Evolutionary conservation across 2,329 filamentous ascomycete genomes (phyloP).

Genomic region (Emmonsiellopsis sp.): DNA sequence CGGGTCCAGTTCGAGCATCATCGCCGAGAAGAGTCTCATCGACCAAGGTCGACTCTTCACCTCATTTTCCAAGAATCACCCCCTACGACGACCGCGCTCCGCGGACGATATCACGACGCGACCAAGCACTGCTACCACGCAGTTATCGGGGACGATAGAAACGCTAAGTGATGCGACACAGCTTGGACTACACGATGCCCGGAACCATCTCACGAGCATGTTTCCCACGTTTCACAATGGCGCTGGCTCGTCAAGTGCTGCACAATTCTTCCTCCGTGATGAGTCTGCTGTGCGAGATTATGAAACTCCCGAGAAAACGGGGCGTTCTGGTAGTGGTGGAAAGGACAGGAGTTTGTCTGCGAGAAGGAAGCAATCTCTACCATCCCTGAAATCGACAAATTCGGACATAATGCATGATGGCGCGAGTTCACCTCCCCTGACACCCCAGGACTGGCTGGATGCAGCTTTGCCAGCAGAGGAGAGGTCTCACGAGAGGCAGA

Average conservation of each 20-base stretch:
- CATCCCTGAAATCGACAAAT: constrained; percentile 11
- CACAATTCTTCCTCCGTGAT: background rate
- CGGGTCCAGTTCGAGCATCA: constrained; percentile 27
- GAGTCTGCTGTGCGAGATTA: background rate
- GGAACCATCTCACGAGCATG: constrained; percentile 20
- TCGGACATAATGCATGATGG: constrained; percentile 8
- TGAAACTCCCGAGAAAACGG: background rate
- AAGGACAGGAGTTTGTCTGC: constrained; percentile 15
- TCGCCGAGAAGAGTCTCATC: constrained; percentile 18
- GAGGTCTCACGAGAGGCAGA: background rate
- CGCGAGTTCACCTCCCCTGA: constrained; percentile 23
- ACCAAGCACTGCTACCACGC: constrained; percentile 23
- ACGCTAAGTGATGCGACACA: constrained; percentile 22
- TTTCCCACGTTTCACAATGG: constrained; percentile 18
- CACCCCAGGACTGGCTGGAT: constrained; percentile 33
- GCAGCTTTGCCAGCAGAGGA: constrained; percentile 22
- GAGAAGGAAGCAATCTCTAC: constrained; percentile 16
- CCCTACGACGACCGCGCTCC: constrained; percentile 23
- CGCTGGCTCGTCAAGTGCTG: constrained; percentile 12
- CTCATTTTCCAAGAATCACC: constrained; percentile 14
- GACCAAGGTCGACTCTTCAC: constrained; percentile 10
- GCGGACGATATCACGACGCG: constrained; percentile 23
- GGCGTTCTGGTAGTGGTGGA: constrained; percentile 2
- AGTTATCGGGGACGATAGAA: constrained; percentile 21
- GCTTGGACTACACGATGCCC: constrained; percentile 12